These are phyloP conservation scores for Huiozyma naganishii DNA, from an alignment of 805 yeast genomes.

Conservation along the genomic window DNA sequence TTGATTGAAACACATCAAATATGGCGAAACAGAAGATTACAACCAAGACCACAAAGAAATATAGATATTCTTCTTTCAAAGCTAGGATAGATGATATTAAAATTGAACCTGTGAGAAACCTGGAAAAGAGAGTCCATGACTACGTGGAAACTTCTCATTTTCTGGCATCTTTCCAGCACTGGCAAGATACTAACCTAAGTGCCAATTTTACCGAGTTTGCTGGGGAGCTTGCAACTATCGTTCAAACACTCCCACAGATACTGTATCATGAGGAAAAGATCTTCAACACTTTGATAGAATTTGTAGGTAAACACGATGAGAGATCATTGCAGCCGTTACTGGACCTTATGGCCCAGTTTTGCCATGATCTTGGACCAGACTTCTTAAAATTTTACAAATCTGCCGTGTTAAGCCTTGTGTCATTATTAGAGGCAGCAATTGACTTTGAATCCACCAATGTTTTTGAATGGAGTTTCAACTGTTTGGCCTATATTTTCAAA, in stretches of 20 bases:
- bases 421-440: constrained; percentile 33
- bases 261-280: constrained; percentile 58
- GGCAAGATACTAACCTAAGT: constrained; percentile 81
- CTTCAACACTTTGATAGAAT: constrained; percentile 38
- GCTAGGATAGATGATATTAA: constrained; percentile 76
- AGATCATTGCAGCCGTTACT: constrained; percentile 70
- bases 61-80: constrained; percentile 63
- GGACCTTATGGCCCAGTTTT: constrained; percentile 73
- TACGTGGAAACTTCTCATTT: constrained; percentile 72
- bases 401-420: constrained; percentile 41
- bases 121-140: constrained; percentile 52
- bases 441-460: constrained; percentile 46
- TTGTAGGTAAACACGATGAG: constrained; percentile 47
- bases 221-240: constrained; percentile 40
- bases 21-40: constrained; percentile 35
- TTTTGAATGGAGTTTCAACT: constrained; percentile 75
- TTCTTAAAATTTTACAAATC: constrained; percentile 59
- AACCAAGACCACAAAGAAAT: constrained; percentile 46
- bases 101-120: constrained; percentile 60
- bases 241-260: constrained; percentile 71
- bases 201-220: constrained; percentile 56
- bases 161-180: constrained; percentile 65
- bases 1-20: too few species aligned
- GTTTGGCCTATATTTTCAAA: constrained; percentile 82
- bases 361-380: constrained; percentile 88